Evolutionary conservation across 371 early-diverging fungal species (phyloP).

Genomic region (Circinella umbellata): DNA sequence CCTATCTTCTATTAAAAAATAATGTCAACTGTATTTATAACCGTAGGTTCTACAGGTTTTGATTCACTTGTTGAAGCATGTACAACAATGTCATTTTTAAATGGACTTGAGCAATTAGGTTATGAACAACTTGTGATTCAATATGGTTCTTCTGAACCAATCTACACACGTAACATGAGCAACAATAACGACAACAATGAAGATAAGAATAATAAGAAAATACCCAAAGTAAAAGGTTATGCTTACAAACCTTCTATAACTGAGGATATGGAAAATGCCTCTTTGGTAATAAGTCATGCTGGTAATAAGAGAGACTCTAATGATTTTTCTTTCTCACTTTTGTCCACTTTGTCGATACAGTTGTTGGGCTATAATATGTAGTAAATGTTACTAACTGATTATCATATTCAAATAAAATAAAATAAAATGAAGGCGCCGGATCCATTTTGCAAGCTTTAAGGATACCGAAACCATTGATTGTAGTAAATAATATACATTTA

Average conservation of each 20-base stretch:
- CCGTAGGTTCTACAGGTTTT: constrained; percentile 92
- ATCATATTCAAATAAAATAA: too few relatives aligned
- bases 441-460: constrained; percentile 82
- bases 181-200: constrained; percentile 3
- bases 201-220: too few relatives aligned
- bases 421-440: constrained; percentile 68
- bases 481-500: constrained; percentile 75
- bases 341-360: too few relatives aligned
- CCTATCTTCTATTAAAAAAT: neutral
- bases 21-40: constrained; percentile 66
- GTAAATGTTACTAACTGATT: too few relatives aligned
- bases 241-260: constrained; percentile 63
- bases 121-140: constrained; percentile 70
- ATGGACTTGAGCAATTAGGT: constrained; percentile 43
- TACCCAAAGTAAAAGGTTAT: constrained; percentile 54
- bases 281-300: constrained; percentile 76
- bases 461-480: constrained; percentile 64
- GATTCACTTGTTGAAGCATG: constrained; percentile 68
- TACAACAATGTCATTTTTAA: constrained; percentile 52
- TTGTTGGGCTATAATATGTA: too few relatives aligned
- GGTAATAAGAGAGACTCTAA: constrained; percentile 41
- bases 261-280: constrained; percentile 61
- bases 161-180: constrained; percentile 24
- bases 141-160: constrained; percentile 67
- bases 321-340: too few relatives aligned